Conservation (phyloP, 176 grass and related monocot species). For the Aegilops tauschii region DNA sequence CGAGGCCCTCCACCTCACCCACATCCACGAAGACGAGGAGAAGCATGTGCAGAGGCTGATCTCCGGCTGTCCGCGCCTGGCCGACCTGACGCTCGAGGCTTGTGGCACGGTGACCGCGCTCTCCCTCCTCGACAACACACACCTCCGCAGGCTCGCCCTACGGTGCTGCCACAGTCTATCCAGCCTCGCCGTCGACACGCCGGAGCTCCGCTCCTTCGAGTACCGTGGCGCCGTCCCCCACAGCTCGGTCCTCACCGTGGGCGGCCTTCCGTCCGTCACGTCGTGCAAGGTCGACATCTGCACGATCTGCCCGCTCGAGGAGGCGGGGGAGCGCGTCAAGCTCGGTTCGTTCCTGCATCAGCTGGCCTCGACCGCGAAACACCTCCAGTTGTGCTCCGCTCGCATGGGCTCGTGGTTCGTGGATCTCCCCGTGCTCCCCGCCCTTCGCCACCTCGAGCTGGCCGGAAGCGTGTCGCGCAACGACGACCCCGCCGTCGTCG, state of each 20-base stretch:
- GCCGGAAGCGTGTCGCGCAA: not conserved
- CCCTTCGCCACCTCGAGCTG: not conserved
- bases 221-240: not conserved
- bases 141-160: not conserved
- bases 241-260: not conserved
- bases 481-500: not conserved
- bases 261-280: not conserved
- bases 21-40: not conserved
- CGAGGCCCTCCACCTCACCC: not conserved
- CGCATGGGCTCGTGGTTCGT: not conserved
- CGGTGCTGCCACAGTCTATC: not conserved
- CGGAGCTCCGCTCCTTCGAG: not conserved
- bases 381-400: not conserved
- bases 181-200: not conserved
- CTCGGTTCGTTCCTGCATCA: not conserved
- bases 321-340: not conserved
- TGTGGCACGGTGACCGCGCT: not conserved
- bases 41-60: not conserved
- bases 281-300: not conserved
- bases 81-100: slow-evolving; percentile 7
- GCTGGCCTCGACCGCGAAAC: not conserved
- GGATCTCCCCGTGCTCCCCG: not conserved
- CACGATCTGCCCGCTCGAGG: not conserved
- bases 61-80: not conserved
- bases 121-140: not conserved